A percentile compares a stretch with the other conserved stretches of the same genome.
phyloP scores from a whole-genome alignment of 2,329 filamentous ascomycete genomes.

The Fonsecaea monophora region DNA sequence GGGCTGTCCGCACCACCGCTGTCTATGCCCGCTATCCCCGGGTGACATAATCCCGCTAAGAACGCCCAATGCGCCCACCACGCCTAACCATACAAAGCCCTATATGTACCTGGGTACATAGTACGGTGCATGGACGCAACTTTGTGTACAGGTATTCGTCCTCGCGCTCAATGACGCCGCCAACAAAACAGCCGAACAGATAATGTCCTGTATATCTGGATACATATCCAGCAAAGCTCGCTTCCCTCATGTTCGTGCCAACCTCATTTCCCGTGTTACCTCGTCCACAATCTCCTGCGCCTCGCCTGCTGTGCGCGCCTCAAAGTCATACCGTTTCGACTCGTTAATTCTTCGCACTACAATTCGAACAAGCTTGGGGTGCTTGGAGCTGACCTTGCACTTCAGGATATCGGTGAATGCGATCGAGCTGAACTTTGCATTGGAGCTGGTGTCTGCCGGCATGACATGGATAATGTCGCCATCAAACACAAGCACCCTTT shows the following conservation, averaged over 20 bases:
- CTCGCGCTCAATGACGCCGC: background rate
- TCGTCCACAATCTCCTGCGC: constrained; percentile 68
- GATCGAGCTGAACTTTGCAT: constrained; percentile 65
- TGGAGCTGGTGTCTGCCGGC: constrained; percentile 58
- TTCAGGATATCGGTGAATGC: constrained; percentile 69
- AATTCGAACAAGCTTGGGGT: constrained; percentile 68
- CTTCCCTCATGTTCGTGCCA: constrained; percentile 46
- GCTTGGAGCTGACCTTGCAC: constrained; percentile 68
- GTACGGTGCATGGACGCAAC: no score
- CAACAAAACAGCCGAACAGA: background rate
- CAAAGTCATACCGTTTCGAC: constrained; percentile 72
- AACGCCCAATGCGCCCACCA: no score
- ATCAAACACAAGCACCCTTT: constrained; percentile 67
- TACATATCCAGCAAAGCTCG: background rate
- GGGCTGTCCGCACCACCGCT: background rate
- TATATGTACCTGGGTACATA: no score
- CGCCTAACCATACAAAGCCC: no score
- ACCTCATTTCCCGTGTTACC: constrained; percentile 63
- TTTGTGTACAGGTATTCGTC: no score
- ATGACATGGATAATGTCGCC: constrained; percentile 72
- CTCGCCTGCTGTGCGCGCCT: constrained; percentile 63
- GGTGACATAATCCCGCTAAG: background rate
- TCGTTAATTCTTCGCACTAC: constrained; percentile 67
- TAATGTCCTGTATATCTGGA: background rate
- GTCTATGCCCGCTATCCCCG: background rate